phyloP scores from a whole-genome alignment of 768 basidiomycete species.

The Plicaturopsis crispa region DNA sequence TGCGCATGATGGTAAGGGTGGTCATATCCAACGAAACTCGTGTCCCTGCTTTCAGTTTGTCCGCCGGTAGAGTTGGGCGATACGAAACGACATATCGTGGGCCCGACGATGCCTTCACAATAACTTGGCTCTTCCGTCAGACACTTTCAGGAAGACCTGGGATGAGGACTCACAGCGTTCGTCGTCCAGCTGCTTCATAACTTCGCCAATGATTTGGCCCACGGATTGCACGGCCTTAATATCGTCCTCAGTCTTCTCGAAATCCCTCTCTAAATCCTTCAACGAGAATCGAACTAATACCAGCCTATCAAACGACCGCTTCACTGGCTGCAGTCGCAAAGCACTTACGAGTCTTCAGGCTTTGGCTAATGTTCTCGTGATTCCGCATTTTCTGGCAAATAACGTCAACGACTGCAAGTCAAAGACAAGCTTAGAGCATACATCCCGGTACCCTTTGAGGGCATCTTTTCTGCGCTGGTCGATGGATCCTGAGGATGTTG shows the following conservation, averaged over 20 bases:
- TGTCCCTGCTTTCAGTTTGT: conserved; percentile 87
- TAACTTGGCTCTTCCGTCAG: no score
- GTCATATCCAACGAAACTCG: conserved; percentile 99
- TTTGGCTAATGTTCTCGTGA: conserved; percentile 82
- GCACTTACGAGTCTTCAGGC: conserved; percentile 80
- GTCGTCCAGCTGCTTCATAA: conserved; percentile 97
- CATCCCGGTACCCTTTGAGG: conserved; percentile 71
- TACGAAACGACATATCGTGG: conserved; percentile 98
- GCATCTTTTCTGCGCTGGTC: conserved; percentile 71
- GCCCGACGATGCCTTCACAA: conserved; percentile 97
- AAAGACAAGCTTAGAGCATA: conserved; percentile 15
- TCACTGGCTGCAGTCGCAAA: not conserved
- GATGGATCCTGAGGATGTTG: conserved; percentile 52
- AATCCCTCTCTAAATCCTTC: conserved; percentile 83
- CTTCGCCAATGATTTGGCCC: conserved; percentile 98
- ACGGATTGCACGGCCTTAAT: conserved; percentile 99
- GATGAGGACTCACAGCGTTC: conserved; percentile 72
- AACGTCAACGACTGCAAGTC: conserved; percentile 7
- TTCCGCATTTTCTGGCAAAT: conserved; percentile 80
- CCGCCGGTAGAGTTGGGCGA: conserved; percentile 84
- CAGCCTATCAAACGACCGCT: not conserved
- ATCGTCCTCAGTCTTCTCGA: conserved; percentile 94
- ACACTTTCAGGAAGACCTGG: not conserved
- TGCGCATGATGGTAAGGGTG: conserved; percentile 97
- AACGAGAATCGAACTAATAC: conserved; percentile 82